These are phyloP conservation scores for Hanseniaspora jakobsenii DNA, from an alignment of 805 yeast species.

Conservation along the genomic window DNA sequence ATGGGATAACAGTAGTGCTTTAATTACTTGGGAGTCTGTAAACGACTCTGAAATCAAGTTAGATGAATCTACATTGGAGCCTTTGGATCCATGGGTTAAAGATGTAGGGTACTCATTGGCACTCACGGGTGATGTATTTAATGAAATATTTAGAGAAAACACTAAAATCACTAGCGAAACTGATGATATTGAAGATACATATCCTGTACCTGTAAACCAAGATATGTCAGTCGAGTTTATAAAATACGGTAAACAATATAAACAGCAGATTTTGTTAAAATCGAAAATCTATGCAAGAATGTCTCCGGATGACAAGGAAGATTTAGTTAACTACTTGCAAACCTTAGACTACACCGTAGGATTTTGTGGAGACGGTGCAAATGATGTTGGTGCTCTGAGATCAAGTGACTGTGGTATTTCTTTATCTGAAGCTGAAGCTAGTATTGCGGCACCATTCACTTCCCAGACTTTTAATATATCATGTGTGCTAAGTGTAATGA, in stretches of 20 bases:
- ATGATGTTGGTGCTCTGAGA: slow-evolving; percentile 95
- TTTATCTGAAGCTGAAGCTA: slow-evolving; percentile 92
- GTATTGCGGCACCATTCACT: slow-evolving; percentile 97
- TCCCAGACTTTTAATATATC: slow-evolving; percentile 80
- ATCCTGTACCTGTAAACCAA: neutral
- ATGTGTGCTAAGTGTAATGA: slow-evolving; percentile 81
- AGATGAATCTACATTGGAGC: slow-evolving; percentile 52
- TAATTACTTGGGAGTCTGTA: slow-evolving; percentile 56
- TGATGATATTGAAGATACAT: neutral
- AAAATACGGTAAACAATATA: slow-evolving; percentile 30
- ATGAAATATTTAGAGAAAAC: slow-evolving; percentile 47
- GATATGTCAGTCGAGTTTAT: slow-evolving; percentile 4
- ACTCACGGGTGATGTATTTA: slow-evolving; percentile 84
- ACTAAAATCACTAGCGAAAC: slow-evolving; percentile 17
- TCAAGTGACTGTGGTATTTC: slow-evolving; percentile 97
- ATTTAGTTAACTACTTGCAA: slow-evolving; percentile 78
- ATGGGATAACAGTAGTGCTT: slow-evolving; percentile 30
- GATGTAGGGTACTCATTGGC: slow-evolving; percentile 53
- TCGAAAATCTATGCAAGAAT: slow-evolving; percentile 82
- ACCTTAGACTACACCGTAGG: slow-evolving; percentile 82
- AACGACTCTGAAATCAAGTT: slow-evolving; percentile 43
- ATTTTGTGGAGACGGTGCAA: slow-evolving; percentile 98
- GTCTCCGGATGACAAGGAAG: slow-evolving; percentile 99
- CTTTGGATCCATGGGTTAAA: slow-evolving; percentile 24
- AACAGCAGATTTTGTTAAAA: slow-evolving; percentile 51